Conservation (phyloP, 2,329 filamentous ascomycete genomes). For the Xylaria sp. region DNA sequence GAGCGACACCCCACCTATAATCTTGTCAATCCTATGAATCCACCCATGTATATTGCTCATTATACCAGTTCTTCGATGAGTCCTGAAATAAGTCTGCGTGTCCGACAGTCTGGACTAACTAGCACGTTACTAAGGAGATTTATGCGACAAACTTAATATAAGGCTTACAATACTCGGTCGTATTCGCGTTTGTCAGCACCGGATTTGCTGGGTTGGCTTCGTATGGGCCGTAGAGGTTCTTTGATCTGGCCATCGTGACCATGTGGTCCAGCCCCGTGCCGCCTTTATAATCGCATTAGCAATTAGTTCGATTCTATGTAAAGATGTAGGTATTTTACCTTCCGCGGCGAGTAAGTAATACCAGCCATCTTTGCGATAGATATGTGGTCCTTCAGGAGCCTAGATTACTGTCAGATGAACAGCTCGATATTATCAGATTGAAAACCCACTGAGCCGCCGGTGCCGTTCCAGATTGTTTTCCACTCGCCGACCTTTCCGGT, state of each 20-base stretch:
- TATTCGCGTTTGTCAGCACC: slow-evolving; percentile 57
- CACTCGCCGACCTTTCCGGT: slow-evolving; percentile 54
- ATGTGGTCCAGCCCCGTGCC: slow-evolving; percentile 61
- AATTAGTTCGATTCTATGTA: background rate
- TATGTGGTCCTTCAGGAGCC: slow-evolving; percentile 64
- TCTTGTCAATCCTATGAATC: slow-evolving; percentile 9
- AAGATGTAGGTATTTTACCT: slow-evolving; percentile 43
- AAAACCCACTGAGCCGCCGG: slow-evolving; percentile 50
- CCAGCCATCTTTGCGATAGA: slow-evolving; percentile 61
- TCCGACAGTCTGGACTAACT: slow-evolving; percentile 62
- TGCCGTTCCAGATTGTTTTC: slow-evolving; percentile 59
- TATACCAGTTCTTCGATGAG: slow-evolving; percentile 50
- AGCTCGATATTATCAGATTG: background rate
- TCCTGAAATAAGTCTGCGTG: slow-evolving; percentile 68
- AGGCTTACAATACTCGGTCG: slow-evolving; percentile 53
- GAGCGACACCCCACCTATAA: slow-evolving; percentile 53
- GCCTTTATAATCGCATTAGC: slow-evolving; percentile 38
- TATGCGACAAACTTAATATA: too few relatives aligned
- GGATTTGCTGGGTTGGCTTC: slow-evolving; percentile 56
- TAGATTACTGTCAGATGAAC: slow-evolving; percentile 17
- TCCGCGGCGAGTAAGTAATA: slow-evolving; percentile 66
- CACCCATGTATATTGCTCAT: background rate
- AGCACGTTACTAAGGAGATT: background rate
- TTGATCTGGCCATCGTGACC: slow-evolving; percentile 59
- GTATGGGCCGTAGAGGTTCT: slow-evolving; percentile 56